These are phyloP conservation scores for Blakeslea trispora DNA, from an alignment of 371 early-diverging fungal species.

Conservation along the genomic window DNA sequence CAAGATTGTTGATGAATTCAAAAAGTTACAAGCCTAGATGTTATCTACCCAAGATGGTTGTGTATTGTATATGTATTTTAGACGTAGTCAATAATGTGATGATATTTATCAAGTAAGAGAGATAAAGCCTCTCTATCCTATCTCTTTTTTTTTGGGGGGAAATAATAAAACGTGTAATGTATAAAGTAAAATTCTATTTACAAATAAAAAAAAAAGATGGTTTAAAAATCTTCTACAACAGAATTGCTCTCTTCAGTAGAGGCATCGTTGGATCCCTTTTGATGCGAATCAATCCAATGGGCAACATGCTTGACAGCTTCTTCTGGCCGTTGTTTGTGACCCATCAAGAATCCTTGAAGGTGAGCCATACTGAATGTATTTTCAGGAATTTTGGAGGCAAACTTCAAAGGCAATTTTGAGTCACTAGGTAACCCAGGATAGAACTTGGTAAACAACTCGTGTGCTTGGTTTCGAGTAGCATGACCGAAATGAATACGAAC, in stretches of 20 bases:
- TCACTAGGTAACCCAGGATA: constrained; percentile 28
- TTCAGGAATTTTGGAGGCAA: constrained; percentile 58
- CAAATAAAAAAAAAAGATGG: not conserved
- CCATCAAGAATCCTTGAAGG: constrained; percentile 63
- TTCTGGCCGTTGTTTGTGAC: constrained; percentile 50
- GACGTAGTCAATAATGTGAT: not conserved
- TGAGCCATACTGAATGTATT: constrained; percentile 60
- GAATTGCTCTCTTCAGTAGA: constrained; percentile 8
- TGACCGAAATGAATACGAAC: constrained; percentile 83
- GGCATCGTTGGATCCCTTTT: constrained; percentile 15
- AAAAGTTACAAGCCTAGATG: constrained; percentile 14
- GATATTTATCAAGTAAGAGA: too few species aligned
- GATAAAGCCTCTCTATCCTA: too few species aligned
- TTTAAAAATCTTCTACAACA: constrained; percentile 5
- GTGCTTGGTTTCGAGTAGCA: constrained; percentile 72
- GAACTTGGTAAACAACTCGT: constrained; percentile 57
- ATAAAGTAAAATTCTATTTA: too few species aligned
- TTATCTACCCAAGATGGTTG: not conserved
- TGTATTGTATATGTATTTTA: too few species aligned
- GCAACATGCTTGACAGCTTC: constrained; percentile 41
- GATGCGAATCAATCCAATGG: constrained; percentile 42
- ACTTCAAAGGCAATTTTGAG: constrained; percentile 39
- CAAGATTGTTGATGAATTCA: constrained; percentile 61
- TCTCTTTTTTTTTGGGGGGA: too few species aligned
- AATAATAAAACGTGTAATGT: too few species aligned